These are phyloP conservation scores for Myxozyma geophila DNA, from an alignment of 805 yeast species.

Conservation along the genomic window DNA sequence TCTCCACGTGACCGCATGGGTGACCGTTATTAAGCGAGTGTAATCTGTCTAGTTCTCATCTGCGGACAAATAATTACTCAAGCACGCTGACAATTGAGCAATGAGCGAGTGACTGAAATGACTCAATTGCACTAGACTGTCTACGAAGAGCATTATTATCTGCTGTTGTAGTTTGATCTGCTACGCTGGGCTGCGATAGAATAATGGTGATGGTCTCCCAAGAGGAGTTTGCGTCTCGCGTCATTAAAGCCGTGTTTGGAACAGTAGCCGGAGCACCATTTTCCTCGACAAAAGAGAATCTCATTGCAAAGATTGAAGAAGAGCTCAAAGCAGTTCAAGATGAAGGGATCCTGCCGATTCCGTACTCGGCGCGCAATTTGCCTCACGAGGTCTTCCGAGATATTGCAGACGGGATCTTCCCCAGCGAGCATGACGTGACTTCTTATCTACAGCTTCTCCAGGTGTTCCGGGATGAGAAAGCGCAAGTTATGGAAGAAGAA, in stretches of 20 bases:
- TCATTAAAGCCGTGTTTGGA: neutral
- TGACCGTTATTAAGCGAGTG: too few relatives aligned
- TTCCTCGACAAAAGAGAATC: neutral
- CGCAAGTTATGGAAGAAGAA: neutral
- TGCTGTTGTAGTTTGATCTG: neutral
- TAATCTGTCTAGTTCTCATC: too few relatives aligned
- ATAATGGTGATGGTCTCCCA: neutral
- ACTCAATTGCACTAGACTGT: neutral
- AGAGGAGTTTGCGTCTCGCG: neutral
- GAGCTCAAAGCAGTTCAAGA: neutral
- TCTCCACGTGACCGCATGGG: too few relatives aligned
- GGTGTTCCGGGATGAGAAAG: constrained; percentile 6
- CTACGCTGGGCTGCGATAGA: neutral
- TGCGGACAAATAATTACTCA: too few relatives aligned
- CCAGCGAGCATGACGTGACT: constrained; percentile 14
- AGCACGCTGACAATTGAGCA: too few relatives aligned
- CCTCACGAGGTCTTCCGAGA: constrained; percentile 8
- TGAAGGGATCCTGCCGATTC: constrained; percentile 2
- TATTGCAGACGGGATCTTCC: constrained; percentile 16
- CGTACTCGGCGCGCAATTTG: constrained; percentile 17
- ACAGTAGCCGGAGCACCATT: constrained; percentile 1
- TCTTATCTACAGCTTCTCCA: constrained; percentile 16
- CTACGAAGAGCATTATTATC: neutral
- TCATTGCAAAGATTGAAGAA: neutral
- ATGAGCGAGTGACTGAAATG: too few relatives aligned